phyloP scores from a whole-genome alignment of 2,329 filamentous ascomycete species.

The Sordariomycetes sp. region DNA sequence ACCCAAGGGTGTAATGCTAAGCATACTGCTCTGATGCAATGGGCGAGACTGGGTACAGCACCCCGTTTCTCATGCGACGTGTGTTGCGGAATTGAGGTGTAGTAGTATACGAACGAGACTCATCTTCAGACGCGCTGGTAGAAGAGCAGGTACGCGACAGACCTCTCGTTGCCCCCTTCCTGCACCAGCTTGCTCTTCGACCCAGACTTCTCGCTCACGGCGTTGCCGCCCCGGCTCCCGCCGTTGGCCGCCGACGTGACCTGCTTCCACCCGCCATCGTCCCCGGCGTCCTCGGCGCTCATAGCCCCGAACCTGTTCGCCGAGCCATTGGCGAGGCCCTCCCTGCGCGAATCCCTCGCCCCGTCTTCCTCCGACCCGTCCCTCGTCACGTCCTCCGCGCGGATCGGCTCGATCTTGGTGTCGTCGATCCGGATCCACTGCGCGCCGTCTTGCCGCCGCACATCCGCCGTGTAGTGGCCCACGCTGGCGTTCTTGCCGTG shows the following conservation, averaged over 20 bases:
- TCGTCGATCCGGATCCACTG: constrained; percentile 97
- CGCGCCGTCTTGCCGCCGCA: constrained; percentile 81
- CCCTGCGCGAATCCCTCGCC: constrained; percentile 52
- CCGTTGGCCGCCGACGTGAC: constrained; percentile 48
- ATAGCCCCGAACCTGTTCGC: constrained; percentile 65
- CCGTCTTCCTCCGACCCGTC: constrained; percentile 68
- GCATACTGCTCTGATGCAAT: not conserved
- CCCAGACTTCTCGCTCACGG: constrained; percentile 42
- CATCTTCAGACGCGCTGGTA: constrained; percentile 59
- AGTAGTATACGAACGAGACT: not conserved
- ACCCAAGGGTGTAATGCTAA: too few relatives aligned
- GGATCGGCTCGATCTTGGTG: constrained; percentile 73
- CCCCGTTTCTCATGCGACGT: too few relatives aligned
- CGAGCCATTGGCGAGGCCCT: constrained; percentile 18
- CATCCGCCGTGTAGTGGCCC: constrained; percentile 96
- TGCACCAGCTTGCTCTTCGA: constrained; percentile 43
- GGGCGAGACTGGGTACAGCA: not conserved
- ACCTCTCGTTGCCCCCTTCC: constrained; percentile 73
- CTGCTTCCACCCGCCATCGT: constrained; percentile 73
- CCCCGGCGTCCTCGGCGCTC: constrained; percentile 52
- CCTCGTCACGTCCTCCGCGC: constrained; percentile 79
- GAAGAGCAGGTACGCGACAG: constrained; percentile 93
- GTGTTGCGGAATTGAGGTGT: too few relatives aligned
- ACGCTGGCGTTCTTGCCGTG: constrained; percentile 94
- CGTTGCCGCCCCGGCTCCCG: constrained; percentile 53